Percentiles rank a stretch among this genome's conserved stretches.
These are phyloP conservation scores for Penicillium waksmanii DNA, from an alignment of 495 filamentous ascomycete genomes.

Conservation along the genomic window DNA sequence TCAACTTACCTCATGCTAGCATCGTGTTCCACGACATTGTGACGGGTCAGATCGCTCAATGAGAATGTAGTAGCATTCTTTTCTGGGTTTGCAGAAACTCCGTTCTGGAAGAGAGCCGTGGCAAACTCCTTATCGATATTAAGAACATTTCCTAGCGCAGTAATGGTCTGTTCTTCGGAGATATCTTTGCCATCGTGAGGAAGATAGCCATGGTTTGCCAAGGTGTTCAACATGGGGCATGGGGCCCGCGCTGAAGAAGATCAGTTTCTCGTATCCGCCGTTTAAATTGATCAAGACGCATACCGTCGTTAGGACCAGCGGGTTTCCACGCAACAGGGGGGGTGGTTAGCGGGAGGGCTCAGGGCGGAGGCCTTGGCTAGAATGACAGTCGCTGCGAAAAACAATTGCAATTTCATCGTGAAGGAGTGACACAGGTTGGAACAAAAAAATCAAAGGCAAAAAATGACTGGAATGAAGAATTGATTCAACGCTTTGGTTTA, in stretches of 20 bases:
- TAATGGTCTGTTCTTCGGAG: conserved; percentile 22
- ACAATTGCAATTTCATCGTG: not conserved
- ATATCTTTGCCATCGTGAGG: conserved; percentile 51
- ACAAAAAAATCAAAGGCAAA: not conserved
- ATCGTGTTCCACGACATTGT: conserved; percentile 10
- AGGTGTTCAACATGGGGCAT: conserved; percentile 58
- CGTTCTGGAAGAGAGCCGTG: not conserved
- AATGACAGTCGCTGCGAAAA: not conserved
- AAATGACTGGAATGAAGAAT: not conserved
- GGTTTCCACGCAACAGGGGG: conserved; percentile 1
- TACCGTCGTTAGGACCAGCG: conserved; percentile 3
- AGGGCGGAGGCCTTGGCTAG: not conserved
- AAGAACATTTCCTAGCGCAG: conserved; percentile 34
- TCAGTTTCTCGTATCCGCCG: not conserved
- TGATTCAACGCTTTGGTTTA: conserved; percentile 3
- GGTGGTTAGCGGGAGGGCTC: not conserved
- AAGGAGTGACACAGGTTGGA: not conserved
- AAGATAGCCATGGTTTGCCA: conserved; percentile 62
- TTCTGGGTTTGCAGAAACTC: not conserved
- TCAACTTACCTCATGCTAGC: conserved; percentile 9
- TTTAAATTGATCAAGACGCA: not conserved
- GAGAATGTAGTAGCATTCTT: conserved; percentile 9
- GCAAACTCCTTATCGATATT: conserved; percentile 10
- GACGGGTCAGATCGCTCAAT: conserved; percentile 4
- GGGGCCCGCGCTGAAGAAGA: conserved; percentile 16